Percentiles rank a stretch among this genome's conserved stretches.
Conservation (phyloP, 2,329 filamentous ascomycete species). For the Fusarium caatingaense region DNA sequence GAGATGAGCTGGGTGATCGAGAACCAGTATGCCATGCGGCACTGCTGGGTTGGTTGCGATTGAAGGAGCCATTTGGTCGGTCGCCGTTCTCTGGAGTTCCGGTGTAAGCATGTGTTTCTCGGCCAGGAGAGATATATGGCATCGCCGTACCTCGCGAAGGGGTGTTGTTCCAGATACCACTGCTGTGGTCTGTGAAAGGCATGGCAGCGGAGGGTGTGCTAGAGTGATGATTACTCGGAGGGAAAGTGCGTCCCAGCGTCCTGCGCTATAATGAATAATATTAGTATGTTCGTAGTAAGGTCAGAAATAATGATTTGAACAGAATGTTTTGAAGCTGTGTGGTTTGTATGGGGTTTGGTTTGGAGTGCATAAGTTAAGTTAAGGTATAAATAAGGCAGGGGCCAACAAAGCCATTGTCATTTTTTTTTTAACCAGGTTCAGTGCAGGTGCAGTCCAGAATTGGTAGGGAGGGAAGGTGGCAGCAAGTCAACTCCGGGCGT, state of each 20-base stretch:
- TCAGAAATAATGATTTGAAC: slow-evolving; percentile 35
- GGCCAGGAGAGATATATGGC: neutral
- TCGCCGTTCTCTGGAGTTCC: slow-evolving; percentile 46
- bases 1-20: slow-evolving; percentile 66
- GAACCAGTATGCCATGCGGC: slow-evolving; percentile 68
- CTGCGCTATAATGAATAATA: neutral
- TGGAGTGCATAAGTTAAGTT: slow-evolving; percentile 24
- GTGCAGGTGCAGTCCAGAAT: slow-evolving; percentile 31
- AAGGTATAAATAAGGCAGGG: slow-evolving; percentile 2
- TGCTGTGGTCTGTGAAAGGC: neutral
- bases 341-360: slow-evolving; percentile 28
- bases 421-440: slow-evolving; percentile 19
- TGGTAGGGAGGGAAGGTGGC: slow-evolving; percentile 35
- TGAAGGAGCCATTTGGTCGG: slow-evolving; percentile 70
- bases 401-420: slow-evolving; percentile 9
- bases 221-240: neutral
- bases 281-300: slow-evolving; percentile 17
- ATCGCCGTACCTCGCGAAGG: slow-evolving; percentile 59
- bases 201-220: neutral
- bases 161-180: slow-evolving; percentile 2
- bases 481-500: slow-evolving; percentile 43
- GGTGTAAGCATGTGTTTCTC: slow-evolving; percentile 28
- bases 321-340: slow-evolving; percentile 35
- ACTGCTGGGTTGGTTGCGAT: slow-evolving; percentile 72
- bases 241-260: neutral